These are phyloP conservation scores for Madurella fahalii DNA, from an alignment of 2,329 filamentous ascomycete genomes.

Conservation along the genomic window DNA sequence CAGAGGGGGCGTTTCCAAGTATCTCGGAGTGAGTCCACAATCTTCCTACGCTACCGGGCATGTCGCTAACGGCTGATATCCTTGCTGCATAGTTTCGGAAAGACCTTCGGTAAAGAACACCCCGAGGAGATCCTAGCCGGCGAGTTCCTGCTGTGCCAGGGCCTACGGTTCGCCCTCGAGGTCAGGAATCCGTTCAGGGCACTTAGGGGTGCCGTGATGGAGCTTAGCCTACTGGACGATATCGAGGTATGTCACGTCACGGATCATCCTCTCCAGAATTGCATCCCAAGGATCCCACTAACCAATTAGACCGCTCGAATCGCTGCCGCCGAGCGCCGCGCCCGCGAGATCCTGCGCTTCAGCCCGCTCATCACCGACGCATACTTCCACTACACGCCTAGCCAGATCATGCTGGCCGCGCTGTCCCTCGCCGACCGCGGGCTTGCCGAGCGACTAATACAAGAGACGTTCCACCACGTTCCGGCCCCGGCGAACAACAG, in stretches of 20 bases:
- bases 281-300: background rate
- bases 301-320: slow-evolving; percentile 39
- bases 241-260: slow-evolving; percentile 43
- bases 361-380: slow-evolving; percentile 84
- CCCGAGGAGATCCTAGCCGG: slow-evolving; percentile 82
- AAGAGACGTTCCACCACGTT: slow-evolving; percentile 36
- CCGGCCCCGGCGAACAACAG: slow-evolving; percentile 21
- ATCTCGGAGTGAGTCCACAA: slow-evolving; percentile 37
- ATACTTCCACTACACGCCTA: slow-evolving; percentile 95
- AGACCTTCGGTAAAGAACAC: slow-evolving; percentile 65
- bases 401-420: slow-evolving; percentile 86
- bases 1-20: slow-evolving; percentile 75
- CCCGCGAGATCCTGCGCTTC: slow-evolving; percentile 70
- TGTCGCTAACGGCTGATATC: background rate
- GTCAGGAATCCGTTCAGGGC: slow-evolving; percentile 86
- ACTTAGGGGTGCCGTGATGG: slow-evolving; percentile 80
- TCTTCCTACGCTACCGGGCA: background rate
- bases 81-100: slow-evolving; percentile 55
- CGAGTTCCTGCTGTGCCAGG: slow-evolving; percentile 90
- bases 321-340: slow-evolving; percentile 63
- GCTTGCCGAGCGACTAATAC: slow-evolving; percentile 49
- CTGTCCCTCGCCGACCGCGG: slow-evolving; percentile 69
- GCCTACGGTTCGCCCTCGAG: slow-evolving; percentile 88
- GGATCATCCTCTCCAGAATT: too few relatives aligned
- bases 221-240: slow-evolving; percentile 65